phyloP scores from a whole-genome alignment of 768 basidiomycete species.

The Suillus brevipes region DNA sequence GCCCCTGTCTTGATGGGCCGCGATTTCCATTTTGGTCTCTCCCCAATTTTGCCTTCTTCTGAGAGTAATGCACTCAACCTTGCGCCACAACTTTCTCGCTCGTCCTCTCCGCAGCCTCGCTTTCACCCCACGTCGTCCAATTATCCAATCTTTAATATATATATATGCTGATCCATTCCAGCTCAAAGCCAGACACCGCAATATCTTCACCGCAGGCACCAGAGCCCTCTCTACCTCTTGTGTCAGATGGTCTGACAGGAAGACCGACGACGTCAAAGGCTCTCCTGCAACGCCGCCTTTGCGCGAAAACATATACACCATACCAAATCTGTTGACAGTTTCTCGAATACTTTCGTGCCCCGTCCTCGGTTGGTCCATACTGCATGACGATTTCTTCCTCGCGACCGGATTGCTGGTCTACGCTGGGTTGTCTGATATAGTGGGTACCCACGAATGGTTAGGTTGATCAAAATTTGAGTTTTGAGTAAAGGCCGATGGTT shows the following conservation, averaged over 20 bases:
- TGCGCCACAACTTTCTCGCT: not conserved
- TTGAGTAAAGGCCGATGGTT: conserved; percentile 78
- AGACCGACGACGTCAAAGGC: conserved; percentile 6
- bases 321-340: conserved; percentile 87
- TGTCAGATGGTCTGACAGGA: conserved; percentile 10
- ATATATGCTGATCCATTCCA: not conserved
- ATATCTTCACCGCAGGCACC: not conserved
- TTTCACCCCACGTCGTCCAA: not conserved
- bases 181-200: not conserved
- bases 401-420: conserved; percentile 86
- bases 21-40: conserved; percentile 1
- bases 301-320: conserved; percentile 89
- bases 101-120: not conserved
- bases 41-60: not conserved
- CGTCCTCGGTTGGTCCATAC: conserved; percentile 85
- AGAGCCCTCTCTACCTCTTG: not conserved
- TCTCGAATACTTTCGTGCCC: conserved; percentile 91
- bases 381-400: conserved; percentile 74
- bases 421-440: conserved; percentile 91
- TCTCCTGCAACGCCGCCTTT: conserved; percentile 34
- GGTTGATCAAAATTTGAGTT: conserved; percentile 8
- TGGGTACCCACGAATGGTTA: conserved; percentile 40
- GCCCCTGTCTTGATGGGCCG: not conserved
- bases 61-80: not conserved
- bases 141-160: too few relatives aligned